Base-by-base conservation (phyloP, 78 protist species). In the Neovahlkampfia damariscottae region DNA sequence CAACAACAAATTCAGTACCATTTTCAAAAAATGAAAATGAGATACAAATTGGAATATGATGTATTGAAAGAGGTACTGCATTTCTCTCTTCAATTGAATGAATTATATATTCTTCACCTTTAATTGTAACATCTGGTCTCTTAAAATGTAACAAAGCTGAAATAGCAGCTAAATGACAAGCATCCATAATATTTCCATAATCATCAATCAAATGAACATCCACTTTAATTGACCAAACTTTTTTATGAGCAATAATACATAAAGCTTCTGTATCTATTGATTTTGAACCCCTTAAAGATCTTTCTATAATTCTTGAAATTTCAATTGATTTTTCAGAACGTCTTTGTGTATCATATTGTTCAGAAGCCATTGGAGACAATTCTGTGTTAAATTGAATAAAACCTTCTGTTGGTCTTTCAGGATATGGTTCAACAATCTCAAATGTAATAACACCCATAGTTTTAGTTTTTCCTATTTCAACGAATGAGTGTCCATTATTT, bases 321-420 rank as follows among this genome's bases (percentile, higher is more conserved):
- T 87, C 90, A 19, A 30, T 35, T 40, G 38, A 70, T 36, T 0
- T 8, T 0, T 31, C 74, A 0, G 50, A 10, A 27, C 37, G 38
- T 6, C 8, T 58, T 72, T 62, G 73, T 34, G 9, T 72, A n/a
- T 30, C 50, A 27, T 34, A 19, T 5, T 67, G 3, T 30, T 4
- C 4, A 7, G 9, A 74, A 1, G 90, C 77, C 87, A 82, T 85
- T 62, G 88, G 89, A 38, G 88, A 82, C 19, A 79, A 35, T n/a
- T 77, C 75, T 1, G 80, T 71, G 41, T 66, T 66, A 38, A 90
- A 85, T 5, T 38, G 9, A 36, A 88, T 79, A 83, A 86, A 86
- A 19, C 95, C 95, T 67, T 90, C 92, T 8, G 58, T 85, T 27
- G 93, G 93, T 69, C 90, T 74, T 40, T 85, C 90, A 29, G 84